A percentile compares a stretch with the other conserved stretches of the same genome.
Evolutionary conservation across 257 asterid species (phyloP).

Genomic region (Solanum corneliomulleri): DNA sequence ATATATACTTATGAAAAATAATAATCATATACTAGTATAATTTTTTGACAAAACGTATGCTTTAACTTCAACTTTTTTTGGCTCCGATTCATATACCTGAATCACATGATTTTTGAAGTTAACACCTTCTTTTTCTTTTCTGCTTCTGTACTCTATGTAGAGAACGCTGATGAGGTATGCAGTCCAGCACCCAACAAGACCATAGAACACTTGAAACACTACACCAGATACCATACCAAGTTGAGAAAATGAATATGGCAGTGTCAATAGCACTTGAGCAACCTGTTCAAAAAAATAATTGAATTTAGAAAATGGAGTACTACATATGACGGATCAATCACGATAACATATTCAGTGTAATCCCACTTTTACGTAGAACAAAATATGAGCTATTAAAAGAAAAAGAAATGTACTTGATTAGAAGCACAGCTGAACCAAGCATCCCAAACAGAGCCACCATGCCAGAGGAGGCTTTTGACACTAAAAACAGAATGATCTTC

Average conservation of each 20-base stretch:
- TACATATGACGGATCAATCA: background rate
- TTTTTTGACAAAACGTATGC: accelerated
- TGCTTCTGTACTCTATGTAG: slow-evolving; percentile 67
- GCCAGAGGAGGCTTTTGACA: slow-evolving; percentile 73
- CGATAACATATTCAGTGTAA: background rate
- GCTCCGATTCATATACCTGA: slow-evolving; percentile 30
- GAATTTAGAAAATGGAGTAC: background rate
- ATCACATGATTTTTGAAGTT: slow-evolving; percentile 92
- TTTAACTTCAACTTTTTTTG: background rate
- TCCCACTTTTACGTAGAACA: background rate
- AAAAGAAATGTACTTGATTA: slow-evolving; percentile 47
- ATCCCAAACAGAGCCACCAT: slow-evolving; percentile 96
- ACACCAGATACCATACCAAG: slow-evolving; percentile 83
- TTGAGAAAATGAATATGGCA: slow-evolving; percentile 90
- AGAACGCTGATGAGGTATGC: slow-evolving; percentile 90
- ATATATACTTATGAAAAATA: background rate
- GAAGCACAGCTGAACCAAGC: slow-evolving; percentile 99
- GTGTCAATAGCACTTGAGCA: slow-evolving; percentile 84
- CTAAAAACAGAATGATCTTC: slow-evolving; percentile 54
- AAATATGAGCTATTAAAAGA: background rate
- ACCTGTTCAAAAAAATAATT: slow-evolving; percentile 28
- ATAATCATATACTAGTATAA: background rate
- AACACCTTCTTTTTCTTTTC: slow-evolving; percentile 85
- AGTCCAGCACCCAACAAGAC: slow-evolving; percentile 89
- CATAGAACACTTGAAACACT: slow-evolving; percentile 68